Evolutionary conservation across 768 basidiomycete species (phyloP), one percentile per base, ranked within the genome.

Genomic region (Pisolithus microcarpus): DNA sequence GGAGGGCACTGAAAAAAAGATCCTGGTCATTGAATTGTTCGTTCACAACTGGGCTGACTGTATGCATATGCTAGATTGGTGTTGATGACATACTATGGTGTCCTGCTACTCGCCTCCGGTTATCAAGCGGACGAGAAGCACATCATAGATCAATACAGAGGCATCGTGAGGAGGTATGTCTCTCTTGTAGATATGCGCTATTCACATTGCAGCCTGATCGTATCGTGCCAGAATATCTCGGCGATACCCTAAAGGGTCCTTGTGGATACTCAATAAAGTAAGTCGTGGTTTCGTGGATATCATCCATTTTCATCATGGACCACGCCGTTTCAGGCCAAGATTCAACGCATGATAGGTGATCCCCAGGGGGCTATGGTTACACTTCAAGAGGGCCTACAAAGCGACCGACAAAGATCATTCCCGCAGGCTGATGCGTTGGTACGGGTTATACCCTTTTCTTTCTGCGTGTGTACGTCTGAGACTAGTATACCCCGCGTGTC

Each of bases 11-110:
- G 31, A 11, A 13, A 34, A 34, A 34, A 11, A 3, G 31, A 34
- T 34, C 31, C 11, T 34, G 31, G 31, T 34, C 11, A 34, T 34
- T 10, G 11, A 11, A 11, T 13, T 4, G 10, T 34, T 11, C 10
- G n/a, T 18, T 18, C n/a, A 4, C 9, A 7, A n/a, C 18, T 19
- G 15, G 38, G 18, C 3, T 39, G n/a, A 39, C 38, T n/a, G 38
- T 39, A 10, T 18, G 6, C 7, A 43, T 58, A 28, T 26, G n/a
- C 38, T 50, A 85, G 85, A 13, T 69, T 91, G n/a, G 78, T 85
- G 0, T 66, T 91, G 7, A 90, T 91, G 85, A 85, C 85, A 3
- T 90, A 89, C 60, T 72, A 86, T 48, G 84, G 87, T 24, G 75
- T 82, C 46, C 78, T 89, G 5, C 72, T 90, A 2, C 75, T 86